Evolutionary conservation across 169 alveolate genomes (phyloP).

Genomic region (Amoebophrya sp.): DNA sequence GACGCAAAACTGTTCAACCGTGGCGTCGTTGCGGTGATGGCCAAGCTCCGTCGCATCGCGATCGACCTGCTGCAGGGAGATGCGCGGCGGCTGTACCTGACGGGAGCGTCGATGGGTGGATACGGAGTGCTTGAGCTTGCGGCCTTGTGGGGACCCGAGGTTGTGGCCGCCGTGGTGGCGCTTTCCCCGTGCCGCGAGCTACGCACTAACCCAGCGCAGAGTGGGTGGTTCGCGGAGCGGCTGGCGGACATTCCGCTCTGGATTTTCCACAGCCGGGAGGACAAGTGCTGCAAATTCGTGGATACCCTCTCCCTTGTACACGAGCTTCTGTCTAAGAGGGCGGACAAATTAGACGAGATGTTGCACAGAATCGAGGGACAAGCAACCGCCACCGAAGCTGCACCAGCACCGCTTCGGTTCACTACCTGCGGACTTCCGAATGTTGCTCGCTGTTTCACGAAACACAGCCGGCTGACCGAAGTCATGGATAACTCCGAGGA

Average conservation of each 20-base stretch:
- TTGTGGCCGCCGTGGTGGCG: background rate
- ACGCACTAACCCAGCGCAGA: background rate
- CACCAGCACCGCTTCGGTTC: no score
- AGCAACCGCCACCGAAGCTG: no score
- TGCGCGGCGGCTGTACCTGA: background rate
- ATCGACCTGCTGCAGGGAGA: background rate
- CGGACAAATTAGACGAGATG: no score
- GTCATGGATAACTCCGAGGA: no score
- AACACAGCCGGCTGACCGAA: no score
- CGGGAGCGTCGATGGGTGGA: background rate
- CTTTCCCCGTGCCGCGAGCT: background rate
- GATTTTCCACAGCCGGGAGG: background rate
- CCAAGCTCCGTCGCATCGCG: background rate
- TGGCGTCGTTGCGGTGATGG: no score
- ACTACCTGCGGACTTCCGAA: no score
- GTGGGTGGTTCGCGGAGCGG: background rate
- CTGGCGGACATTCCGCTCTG: background rate
- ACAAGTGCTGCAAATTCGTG: background rate
- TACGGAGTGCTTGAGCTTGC: background rate
- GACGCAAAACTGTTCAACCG: no score
- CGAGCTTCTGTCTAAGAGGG: no score
- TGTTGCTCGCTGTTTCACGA: no score
- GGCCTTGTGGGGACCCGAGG: background rate
- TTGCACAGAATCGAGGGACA: no score
- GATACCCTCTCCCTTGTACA: background rate